Conservation (phyloP, 164 flowering plant genomes). For the Vitis rupestris region DNA sequence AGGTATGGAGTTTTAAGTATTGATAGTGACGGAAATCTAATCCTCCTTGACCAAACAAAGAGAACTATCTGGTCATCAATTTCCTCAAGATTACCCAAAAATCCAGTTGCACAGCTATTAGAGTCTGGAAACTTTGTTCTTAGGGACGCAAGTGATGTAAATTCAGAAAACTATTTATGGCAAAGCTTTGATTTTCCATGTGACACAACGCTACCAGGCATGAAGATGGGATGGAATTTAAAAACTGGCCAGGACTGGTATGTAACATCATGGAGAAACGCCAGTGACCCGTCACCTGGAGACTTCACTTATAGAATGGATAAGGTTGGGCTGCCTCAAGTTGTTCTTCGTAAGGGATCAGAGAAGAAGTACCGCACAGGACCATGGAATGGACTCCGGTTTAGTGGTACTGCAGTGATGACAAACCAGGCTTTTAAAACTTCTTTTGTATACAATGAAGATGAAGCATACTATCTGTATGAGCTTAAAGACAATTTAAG, state of each 20-base stretch:
- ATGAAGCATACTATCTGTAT: constrained; percentile 11
- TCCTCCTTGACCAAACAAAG: no score
- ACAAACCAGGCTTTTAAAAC: neutral
- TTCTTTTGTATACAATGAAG: neutral
- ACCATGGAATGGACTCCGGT: neutral
- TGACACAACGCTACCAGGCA: neutral
- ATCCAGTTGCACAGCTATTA: no score
- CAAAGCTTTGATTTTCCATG: neutral
- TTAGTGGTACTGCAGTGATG: neutral
- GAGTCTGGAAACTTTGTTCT: no score
- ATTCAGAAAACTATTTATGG: no score
- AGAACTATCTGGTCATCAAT: no score
- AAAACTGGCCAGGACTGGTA: neutral
- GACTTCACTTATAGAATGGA: neutral
- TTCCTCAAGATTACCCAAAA: no score
- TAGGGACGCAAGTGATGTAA: no score
- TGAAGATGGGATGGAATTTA: neutral
- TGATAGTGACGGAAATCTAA: neutral
- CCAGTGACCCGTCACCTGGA: neutral
- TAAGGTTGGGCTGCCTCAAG: neutral
- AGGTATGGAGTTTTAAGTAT: neutral
- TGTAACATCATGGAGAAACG: neutral
- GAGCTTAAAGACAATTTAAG: neutral
- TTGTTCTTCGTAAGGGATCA: neutral
- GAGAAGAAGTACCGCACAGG: neutral